Evolutionary conservation across 257 asterid species (phyloP).

Genomic region (Nicotiana tabacum): DNA sequence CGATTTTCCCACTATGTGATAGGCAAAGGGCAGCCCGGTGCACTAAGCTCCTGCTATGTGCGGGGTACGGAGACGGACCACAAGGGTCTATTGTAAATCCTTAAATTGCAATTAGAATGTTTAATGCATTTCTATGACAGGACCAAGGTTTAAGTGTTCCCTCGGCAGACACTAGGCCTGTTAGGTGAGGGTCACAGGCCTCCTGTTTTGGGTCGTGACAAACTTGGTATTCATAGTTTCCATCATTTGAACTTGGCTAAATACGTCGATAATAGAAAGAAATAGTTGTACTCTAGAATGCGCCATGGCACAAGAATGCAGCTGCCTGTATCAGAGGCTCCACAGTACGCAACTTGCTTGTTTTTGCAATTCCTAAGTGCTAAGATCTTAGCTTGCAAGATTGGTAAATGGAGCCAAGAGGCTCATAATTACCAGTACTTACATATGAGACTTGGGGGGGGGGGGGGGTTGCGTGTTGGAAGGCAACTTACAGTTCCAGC

Average conservation of each 20-base stretch:
- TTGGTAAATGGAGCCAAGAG: background rate
- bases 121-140: too few species aligned
- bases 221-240: background rate
- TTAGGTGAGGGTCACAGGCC: too few species aligned
- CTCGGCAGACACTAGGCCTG: too few species aligned
- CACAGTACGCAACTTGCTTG: background rate
- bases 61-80: too few species aligned
- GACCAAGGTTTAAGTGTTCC: too few species aligned
- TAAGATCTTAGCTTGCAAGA: background rate
- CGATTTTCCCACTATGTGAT: too few species aligned
- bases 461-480: background rate
- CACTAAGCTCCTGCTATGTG: too few species aligned
- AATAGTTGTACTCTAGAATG: background rate
- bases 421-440: background rate
- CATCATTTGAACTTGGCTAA: background rate
- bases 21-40: too few species aligned
- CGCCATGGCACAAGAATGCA: background rate
- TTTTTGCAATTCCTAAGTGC: background rate
- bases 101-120: too few species aligned
- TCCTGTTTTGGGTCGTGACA: background rate
- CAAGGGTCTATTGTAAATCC: too few species aligned
- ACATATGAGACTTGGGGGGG: background rate
- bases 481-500: conserved; percentile 83
- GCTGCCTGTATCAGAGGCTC: background rate
- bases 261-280: background rate